Evolutionary conservation across 441 rosid species (phyloP).

Genomic region (Corymbia citriodora): DNA sequence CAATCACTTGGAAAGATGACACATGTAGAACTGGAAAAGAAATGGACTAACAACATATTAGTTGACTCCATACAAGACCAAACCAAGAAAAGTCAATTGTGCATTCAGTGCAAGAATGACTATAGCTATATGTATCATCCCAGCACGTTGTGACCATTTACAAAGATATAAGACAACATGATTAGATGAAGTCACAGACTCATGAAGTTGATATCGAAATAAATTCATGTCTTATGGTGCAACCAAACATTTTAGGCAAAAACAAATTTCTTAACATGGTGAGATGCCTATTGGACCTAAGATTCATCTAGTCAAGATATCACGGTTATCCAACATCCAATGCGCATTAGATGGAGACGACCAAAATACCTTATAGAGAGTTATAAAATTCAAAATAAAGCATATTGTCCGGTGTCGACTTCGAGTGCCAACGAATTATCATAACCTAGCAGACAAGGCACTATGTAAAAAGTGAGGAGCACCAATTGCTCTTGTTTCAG

Average conservation of each 20-base stretch:
- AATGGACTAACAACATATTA: not conserved
- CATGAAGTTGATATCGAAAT: no score
- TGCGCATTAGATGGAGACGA: no score
- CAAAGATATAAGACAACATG: not conserved
- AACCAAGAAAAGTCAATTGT: not conserved
- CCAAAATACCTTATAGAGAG: no score
- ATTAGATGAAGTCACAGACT: not conserved
- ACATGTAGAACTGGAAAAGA: not conserved
- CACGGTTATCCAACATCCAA: no score
- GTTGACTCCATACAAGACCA: not conserved
- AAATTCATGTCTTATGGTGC: no score
- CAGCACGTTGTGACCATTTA: not conserved
- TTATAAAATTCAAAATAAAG: no score
- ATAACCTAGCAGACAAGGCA: conserved; percentile 19
- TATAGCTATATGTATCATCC: not conserved
- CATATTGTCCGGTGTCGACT: no score
- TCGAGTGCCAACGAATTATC: no score
- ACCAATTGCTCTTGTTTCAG: conserved; percentile 54
- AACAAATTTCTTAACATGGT: no score
- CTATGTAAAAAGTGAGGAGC: conserved; percentile 50
- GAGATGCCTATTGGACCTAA: no score
- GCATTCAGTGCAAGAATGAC: not conserved
- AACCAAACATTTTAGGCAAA: no score
- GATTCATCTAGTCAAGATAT: no score
- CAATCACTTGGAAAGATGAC: not conserved